A percentile compares a stretch with the other conserved stretches of the same genome.
phyloP scores from a whole-genome alignment of 1,139 yeast species.

The Blastobotrys apis region DNA sequence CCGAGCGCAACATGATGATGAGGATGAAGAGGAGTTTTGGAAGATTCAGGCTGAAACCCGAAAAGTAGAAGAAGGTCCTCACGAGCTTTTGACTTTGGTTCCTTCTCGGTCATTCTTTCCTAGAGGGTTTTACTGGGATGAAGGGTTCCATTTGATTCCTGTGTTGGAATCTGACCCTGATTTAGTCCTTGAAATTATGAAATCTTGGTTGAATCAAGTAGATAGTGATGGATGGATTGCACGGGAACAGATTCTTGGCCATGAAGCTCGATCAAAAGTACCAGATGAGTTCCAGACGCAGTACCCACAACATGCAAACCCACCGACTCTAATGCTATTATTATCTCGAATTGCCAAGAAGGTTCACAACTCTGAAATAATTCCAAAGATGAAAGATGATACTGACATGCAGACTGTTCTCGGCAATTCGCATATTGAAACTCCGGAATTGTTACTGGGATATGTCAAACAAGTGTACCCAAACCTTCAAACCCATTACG shows the following conservation, averaged over 20 bases:
- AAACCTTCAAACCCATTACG: constrained; percentile 67
- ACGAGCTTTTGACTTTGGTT: constrained; percentile 71
- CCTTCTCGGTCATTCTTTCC: constrained; percentile 96
- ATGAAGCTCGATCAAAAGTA: constrained; percentile 83
- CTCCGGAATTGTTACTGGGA: constrained; percentile 57
- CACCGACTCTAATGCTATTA: constrained; percentile 86
- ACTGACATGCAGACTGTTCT: constrained; percentile 14
- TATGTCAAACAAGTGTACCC: constrained; percentile 73
- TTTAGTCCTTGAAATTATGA: constrained; percentile 70
- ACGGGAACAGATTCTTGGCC: constrained; percentile 89
- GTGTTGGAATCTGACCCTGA: constrained; percentile 80
- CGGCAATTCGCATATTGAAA: constrained; percentile 50
- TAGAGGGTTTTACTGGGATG: constrained; percentile 98
- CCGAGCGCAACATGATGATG: constrained; percentile 53
- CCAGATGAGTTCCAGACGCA: constrained; percentile 84
- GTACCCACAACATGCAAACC: constrained; percentile 88
- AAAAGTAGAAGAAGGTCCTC: constrained; percentile 33
- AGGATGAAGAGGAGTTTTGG: constrained; percentile 40
- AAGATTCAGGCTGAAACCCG: constrained; percentile 26
- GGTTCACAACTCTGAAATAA: constrained; percentile 29
- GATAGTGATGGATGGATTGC: constrained; percentile 97
- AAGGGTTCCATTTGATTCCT: constrained; percentile 90
- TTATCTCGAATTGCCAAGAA: constrained; percentile 62
- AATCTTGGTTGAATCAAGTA: constrained; percentile 83
- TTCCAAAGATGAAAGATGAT: constrained; percentile 4